A percentile compares a stretch with the other conserved stretches of the same genome.
Evolutionary conservation across 2,329 filamentous ascomycete genomes (phyloP).

Genomic region (Scedosporium boydii): DNA sequence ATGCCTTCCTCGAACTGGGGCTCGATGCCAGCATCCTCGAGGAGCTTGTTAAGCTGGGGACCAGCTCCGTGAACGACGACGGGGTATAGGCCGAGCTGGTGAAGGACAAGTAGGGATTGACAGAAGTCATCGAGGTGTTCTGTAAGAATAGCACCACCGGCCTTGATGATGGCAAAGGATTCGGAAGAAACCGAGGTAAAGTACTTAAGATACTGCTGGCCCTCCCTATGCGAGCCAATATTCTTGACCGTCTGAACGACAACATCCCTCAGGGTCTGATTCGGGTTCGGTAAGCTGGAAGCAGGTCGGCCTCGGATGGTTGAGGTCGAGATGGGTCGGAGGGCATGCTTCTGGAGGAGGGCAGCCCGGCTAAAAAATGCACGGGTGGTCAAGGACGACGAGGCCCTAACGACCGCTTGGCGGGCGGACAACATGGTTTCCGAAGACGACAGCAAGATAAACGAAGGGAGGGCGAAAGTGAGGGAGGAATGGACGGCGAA

Average conservation of each 20-base stretch:
- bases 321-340: constrained; percentile 20
- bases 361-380: not conserved
- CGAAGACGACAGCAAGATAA: constrained; percentile 1
- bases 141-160: constrained; percentile 90
- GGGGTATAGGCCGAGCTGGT: constrained; percentile 89
- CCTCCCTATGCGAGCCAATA: constrained; percentile 91
- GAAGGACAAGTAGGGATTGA: constrained; percentile 79
- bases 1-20: constrained; percentile 96
- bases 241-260: constrained; percentile 64
- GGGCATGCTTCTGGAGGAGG: constrained; percentile 7
- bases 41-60: constrained; percentile 84
- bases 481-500: constrained; percentile 5
- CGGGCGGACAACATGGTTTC: constrained; percentile 32
- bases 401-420: constrained; percentile 31
- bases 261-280: constrained; percentile 20
- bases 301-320: constrained; percentile 9
- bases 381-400: constrained; percentile 13
- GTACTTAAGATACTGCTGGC: constrained; percentile 94
- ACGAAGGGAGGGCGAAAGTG: constrained; percentile 2
- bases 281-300: constrained; percentile 15
- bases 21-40: constrained; percentile 85
- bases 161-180: constrained; percentile 97
- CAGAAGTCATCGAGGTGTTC: constrained; percentile 90
- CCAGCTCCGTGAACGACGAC: constrained; percentile 94
- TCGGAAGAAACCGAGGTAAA: constrained; percentile 95